Evolutionary conservation across 1,284 basidiomycete species (phyloP).

Genomic region (Sanghuangporus baumii): DNA sequence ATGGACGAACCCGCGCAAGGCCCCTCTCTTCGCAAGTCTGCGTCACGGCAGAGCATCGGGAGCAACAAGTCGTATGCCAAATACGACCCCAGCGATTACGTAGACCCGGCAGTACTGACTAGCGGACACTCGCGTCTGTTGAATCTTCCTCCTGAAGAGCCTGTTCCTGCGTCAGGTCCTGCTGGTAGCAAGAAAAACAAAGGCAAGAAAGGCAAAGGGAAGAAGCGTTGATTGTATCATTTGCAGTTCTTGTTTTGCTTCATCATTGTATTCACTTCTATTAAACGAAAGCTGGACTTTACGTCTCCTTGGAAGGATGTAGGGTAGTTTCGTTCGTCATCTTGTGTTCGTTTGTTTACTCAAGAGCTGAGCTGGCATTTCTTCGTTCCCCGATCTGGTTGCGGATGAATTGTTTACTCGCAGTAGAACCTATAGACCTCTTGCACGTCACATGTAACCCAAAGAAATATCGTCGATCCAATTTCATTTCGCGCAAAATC

Average conservation of each 20-base stretch:
- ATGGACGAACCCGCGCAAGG: neutral
- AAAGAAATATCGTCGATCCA: neutral
- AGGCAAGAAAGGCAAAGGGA: neutral
- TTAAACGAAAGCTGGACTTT: too few species aligned
- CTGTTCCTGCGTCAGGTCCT: slow-evolving; percentile 16
- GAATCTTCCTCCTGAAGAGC: slow-evolving; percentile 1
- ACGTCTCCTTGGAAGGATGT: too few species aligned
- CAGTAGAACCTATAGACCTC: too few species aligned
- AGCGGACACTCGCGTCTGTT: slow-evolving; percentile 21
- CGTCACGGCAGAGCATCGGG: slow-evolving; percentile 27
- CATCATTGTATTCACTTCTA: too few species aligned
- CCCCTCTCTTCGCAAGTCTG: neutral
- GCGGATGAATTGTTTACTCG: too few species aligned
- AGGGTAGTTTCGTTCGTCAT: neutral
- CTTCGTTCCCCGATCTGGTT: too few species aligned
- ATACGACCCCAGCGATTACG: slow-evolving; percentile 25
- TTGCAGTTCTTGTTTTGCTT: neutral
- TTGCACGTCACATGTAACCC: neutral
- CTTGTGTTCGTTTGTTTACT: neutral
- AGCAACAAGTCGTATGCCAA: slow-evolving; percentile 26
- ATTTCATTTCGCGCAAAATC: neutral
- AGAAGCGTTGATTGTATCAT: neutral
- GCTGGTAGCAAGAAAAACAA: neutral
- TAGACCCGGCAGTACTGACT: slow-evolving; percentile 29
- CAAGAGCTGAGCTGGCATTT: neutral